Evolutionary conservation across 352 stramenopile genomes (phyloP), one percentile per base, ranked within the genome.

Genomic region (Phytophthora litchii): DNA sequence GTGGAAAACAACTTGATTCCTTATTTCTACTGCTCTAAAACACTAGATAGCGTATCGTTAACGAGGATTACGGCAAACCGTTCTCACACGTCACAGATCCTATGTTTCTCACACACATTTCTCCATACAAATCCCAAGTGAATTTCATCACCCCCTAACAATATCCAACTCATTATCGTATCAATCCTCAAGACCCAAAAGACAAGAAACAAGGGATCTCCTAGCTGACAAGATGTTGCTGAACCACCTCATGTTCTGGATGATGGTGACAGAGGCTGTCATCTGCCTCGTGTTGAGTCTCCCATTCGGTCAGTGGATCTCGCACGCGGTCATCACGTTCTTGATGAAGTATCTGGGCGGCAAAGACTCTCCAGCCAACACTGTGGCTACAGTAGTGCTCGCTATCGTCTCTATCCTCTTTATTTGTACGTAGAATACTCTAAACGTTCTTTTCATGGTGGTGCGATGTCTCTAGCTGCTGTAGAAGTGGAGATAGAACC

Each of bases 391-490:
- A 0, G 54, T 91, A 31, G 23, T 87, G 19, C 74, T 94, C 46
- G 68, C 78, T 7, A 25, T 94, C 23, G 72, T 94, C 37, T 62
- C 69, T 1, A 49, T 94, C 8, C 71, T 93, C 25, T 94, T 94
- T 55, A 13, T 91, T 14, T 89, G 86, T 94, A 79, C 21, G 83
- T 76, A 19, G 19, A 20, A n/a, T 36, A 16, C 35, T 16, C 10
- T 5, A 44, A 43, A 9, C 21, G 50, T 27, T 44, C 6, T 51
- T 49, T 46, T 34, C 9, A 14, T 19, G 20, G 34, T 14, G 11
- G 25, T 35, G 6, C 9, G 7, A 10, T 4, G n/a, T 52, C 21
- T 50, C 5, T 31, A 67, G 20, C 35, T 14, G 16, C 36, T 23
- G 14, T 62, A 38, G 35, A 56, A 47, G 29, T n/a, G 20, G 14